Percentiles rank a stretch among this genome's conserved stretches.
phyloP scores from a whole-genome alignment of 768 basidiomycete species.

The Ramaria rubella region DNA sequence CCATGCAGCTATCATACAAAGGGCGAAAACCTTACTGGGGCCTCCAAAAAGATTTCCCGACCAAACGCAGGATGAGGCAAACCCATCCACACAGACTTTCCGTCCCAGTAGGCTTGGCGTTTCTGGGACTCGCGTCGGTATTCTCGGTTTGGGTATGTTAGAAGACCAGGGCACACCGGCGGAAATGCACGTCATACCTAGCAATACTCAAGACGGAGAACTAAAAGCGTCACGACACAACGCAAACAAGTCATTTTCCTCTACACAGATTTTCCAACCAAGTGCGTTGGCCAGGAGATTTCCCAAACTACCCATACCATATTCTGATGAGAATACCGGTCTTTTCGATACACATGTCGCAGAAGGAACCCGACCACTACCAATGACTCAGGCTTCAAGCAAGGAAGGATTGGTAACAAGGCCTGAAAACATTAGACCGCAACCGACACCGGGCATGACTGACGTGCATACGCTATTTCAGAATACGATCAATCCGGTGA shows the following conservation, averaged over 20 bases:
- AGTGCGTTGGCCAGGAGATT: conserved; percentile 7
- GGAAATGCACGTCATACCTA: not conserved
- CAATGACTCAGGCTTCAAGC: conserved; percentile 29
- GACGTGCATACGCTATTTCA: not conserved
- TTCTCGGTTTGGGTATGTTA: not conserved
- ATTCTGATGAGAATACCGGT: not conserved
- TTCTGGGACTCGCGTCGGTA: not conserved
- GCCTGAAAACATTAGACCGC: not conserved
- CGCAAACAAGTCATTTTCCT: not conserved
- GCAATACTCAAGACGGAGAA: not conserved
- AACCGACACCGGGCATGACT: no score
- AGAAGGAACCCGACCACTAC: no score
- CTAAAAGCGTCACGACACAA: not conserved
- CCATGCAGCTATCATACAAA: conserved; percentile 35
- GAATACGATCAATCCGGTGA: conserved; percentile 36
- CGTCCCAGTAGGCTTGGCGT: conserved; percentile 11
- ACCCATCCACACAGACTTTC: conserved; percentile 16
- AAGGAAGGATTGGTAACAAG: conserved; percentile 23
- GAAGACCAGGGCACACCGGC: conserved; percentile 1
- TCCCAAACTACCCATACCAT: not conserved
- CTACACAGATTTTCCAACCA: conserved; percentile 9
- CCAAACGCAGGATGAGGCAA: not conserved
- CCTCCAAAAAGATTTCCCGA: not conserved
- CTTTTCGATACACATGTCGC: no score
- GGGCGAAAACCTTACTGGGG: conserved; percentile 32